These are phyloP conservation scores for Isoetes taiwanensis DNA, from an alignment of 75 land plant species.

Conservation along the genomic window DNA sequence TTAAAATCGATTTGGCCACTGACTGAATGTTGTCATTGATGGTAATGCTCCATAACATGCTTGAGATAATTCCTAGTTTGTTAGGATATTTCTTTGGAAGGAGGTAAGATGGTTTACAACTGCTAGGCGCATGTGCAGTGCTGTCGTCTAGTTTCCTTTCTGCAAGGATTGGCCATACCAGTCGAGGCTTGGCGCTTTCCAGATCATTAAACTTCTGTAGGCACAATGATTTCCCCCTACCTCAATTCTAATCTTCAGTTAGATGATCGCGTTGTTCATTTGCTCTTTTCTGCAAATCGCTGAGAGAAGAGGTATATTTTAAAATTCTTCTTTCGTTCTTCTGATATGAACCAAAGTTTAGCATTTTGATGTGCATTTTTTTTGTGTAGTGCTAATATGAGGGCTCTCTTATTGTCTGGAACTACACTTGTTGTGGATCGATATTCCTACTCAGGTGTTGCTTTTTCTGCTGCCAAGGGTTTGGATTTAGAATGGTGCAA, in stretches of 20 bases:
- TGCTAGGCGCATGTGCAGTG: no score
- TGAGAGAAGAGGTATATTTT: slow-evolving; percentile 99
- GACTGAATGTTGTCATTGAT: no score
- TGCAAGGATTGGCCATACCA: slow-evolving; percentile 36
- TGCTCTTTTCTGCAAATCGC: slow-evolving; percentile 93
- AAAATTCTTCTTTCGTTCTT: no score
- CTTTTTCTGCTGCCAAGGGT: slow-evolving; percentile 95
- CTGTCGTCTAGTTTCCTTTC: slow-evolving; percentile 26
- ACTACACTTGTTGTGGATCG: slow-evolving; percentile 81
- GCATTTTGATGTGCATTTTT: no score
- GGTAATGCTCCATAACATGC: no score
- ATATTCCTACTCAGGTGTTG: slow-evolving; percentile 89
- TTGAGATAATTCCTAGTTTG: no score
- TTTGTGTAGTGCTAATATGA: slow-evolving; percentile 68
- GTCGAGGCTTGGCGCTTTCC: slow-evolving; percentile 90
- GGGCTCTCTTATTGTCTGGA: slow-evolving; percentile 49
- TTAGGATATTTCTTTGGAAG: no score
- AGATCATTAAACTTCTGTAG: slow-evolving; percentile 69
- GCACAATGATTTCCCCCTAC: slow-evolving; percentile 77
- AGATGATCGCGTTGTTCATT: slow-evolving; percentile 79
- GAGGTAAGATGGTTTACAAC: no score
- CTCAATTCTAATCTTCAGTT: slow-evolving; percentile 45
- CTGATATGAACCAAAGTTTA: no score
- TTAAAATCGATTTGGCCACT: no score
- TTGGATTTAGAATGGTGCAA: slow-evolving; percentile 84